These are phyloP conservation scores for Apiospora kogelbergensis DNA, from an alignment of 2,329 filamentous ascomycete genomes.

Conservation along the genomic window DNA sequence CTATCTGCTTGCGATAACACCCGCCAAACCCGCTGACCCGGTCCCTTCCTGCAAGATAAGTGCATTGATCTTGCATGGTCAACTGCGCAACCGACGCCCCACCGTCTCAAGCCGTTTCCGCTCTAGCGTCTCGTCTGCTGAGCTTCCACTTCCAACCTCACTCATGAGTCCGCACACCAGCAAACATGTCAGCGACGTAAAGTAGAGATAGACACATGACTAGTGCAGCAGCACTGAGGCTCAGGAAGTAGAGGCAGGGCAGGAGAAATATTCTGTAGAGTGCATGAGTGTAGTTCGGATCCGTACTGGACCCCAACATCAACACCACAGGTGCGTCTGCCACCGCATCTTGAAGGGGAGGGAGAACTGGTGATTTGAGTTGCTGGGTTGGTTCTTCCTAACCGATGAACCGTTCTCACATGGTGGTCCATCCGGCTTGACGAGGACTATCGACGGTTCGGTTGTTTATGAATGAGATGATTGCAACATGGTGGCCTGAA, in stretches of 20 bases:
- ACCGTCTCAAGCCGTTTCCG: background rate
- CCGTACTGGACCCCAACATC: conserved; percentile 58
- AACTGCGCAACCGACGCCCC: background rate
- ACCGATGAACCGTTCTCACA: background rate
- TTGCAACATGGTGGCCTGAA: background rate
- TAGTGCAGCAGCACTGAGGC: no score
- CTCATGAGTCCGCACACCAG: background rate
- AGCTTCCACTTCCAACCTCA: background rate
- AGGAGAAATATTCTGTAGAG: no score
- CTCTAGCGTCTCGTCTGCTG: background rate
- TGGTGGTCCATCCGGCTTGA: no score
- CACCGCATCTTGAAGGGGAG: conserved; percentile 19
- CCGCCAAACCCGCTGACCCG: background rate
- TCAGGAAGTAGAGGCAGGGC: no score
- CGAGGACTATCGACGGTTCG: background rate
- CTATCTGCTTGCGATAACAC: background rate
- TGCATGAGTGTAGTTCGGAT: background rate
- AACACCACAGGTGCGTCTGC: conserved; percentile 75
- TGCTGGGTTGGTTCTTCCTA: background rate
- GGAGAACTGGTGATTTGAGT: background rate
- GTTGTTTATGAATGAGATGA: background rate
- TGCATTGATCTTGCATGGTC: conserved; percentile 4
- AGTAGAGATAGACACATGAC: background rate
- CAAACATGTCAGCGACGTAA: background rate
- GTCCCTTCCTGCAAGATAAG: conserved; percentile 4